phyloP scores from a whole-genome alignment of 2,329 filamentous ascomycete genomes.

The Botrytis cinerea region DNA sequence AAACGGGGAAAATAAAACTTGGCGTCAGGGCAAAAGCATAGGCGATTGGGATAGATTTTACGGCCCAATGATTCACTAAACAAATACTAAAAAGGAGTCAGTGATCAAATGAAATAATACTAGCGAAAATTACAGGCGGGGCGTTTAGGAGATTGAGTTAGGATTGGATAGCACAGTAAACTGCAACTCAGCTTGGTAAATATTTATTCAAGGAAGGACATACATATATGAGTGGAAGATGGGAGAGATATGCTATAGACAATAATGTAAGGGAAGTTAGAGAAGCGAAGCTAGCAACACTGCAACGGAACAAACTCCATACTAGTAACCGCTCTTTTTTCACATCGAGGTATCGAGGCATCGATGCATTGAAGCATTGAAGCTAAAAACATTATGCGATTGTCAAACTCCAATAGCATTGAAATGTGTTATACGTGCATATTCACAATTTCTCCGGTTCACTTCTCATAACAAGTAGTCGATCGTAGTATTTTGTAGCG shows the following conservation, averaged over 20 bases:
- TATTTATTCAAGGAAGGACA: background rate
- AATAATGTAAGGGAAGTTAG: background rate
- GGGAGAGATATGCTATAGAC: background rate
- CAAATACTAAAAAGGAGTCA: background rate
- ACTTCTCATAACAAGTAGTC: background rate
- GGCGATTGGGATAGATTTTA: background rate
- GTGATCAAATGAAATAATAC: background rate
- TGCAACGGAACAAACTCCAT: background rate
- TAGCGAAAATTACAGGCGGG: slow-evolving; percentile 4
- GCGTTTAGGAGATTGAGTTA: background rate
- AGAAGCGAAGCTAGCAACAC: background rate
- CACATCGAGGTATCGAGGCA: background rate
- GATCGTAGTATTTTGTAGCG: background rate
- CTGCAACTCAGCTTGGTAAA: background rate
- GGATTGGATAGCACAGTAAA: background rate
- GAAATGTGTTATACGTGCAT: background rate
- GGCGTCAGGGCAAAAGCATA: slow-evolving; percentile 3
- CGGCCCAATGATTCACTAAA: background rate
- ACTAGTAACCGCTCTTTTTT: background rate
- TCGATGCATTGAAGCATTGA: background rate
- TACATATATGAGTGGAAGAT: background rate
- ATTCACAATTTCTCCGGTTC: background rate
- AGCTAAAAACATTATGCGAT: background rate
- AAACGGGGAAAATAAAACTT: background rate
- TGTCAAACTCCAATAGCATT: background rate